Evolutionary conservation across 2,329 filamentous ascomycete species (phyloP).

Genomic region (Venturia pyrina): DNA sequence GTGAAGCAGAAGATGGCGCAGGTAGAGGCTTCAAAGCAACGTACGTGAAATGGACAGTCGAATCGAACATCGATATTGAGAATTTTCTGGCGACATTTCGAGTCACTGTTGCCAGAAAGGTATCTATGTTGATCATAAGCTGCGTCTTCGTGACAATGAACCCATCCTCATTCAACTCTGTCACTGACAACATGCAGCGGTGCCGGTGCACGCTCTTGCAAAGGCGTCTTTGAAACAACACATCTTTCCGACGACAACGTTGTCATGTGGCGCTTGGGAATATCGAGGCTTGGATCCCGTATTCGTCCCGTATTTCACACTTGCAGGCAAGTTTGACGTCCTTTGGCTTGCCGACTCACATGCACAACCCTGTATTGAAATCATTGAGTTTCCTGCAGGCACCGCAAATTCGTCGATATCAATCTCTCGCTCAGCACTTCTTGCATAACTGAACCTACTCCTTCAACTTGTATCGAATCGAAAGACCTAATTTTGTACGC

Average conservation of each 20-base stretch:
- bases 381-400: background rate
- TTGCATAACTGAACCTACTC: background rate
- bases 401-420: background rate
- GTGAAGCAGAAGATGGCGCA: background rate
- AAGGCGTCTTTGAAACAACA: background rate
- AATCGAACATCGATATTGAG: background rate
- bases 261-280: constrained; percentile 14
- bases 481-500: constrained; percentile 14
- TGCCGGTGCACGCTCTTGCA: background rate
- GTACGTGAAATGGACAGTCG: background rate
- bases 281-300: constrained; percentile 12
- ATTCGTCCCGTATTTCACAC: constrained; percentile 31
- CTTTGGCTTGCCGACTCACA: background rate
- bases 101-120: too few species aligned
- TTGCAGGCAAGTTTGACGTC: constrained; percentile 12
- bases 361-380: background rate
- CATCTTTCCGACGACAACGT: background rate
- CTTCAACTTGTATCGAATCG: background rate
- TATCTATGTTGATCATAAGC: background rate
- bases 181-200: background rate
- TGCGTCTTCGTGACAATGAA: background rate
- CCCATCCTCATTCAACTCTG: background rate
- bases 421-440: background rate
- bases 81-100: too few species aligned
- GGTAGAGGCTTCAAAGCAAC: background rate